A percentile compares a stretch with the other conserved stretches of the same genome.
Evolutionary conservation across 108 stramenopile genomes (phyloP).

Genomic region (Bacterosira constricta): DNA sequence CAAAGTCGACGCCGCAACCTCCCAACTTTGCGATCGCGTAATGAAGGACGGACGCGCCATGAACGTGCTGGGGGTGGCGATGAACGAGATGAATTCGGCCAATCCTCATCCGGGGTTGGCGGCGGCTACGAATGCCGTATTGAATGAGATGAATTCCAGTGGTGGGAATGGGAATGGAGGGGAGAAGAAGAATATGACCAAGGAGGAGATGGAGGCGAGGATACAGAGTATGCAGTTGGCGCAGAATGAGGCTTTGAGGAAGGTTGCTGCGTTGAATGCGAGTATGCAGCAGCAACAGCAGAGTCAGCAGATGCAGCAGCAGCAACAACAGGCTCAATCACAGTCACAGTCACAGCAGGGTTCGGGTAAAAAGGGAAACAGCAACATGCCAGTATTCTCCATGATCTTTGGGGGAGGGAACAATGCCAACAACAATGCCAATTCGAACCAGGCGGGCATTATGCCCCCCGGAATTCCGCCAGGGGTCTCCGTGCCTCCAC

Average conservation of each 20-base stretch:
- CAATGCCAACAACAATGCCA: neutral
- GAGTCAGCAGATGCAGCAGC: neutral
- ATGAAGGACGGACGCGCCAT: constrained; percentile 1
- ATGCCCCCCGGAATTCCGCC: neutral
- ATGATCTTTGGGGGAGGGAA: constrained; percentile 27
- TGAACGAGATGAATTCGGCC: constrained; percentile 1
- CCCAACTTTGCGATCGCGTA: neutral
- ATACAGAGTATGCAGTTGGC: neutral
- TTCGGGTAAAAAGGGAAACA: neutral
- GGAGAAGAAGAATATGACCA: neutral
- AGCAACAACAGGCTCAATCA: neutral
- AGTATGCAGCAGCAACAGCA: constrained; percentile 18
- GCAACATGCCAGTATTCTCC: constrained; percentile 20
- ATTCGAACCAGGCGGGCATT: neutral
- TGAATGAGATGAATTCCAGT: neutral
- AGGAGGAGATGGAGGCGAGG: neutral
- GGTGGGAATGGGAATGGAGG: neutral
- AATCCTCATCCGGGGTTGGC: neutral
- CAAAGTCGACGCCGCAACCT: neutral
- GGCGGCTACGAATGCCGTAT: neutral
- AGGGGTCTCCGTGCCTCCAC: constrained; percentile 9
- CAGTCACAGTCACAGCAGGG: neutral
- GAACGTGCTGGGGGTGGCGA: neutral
- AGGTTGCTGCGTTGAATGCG: constrained; percentile 11
- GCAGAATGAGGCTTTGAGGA: neutral